Base-by-base conservation (phyloP, 768 basidiomycete species). In the Cubamyces sp. region DNA sequence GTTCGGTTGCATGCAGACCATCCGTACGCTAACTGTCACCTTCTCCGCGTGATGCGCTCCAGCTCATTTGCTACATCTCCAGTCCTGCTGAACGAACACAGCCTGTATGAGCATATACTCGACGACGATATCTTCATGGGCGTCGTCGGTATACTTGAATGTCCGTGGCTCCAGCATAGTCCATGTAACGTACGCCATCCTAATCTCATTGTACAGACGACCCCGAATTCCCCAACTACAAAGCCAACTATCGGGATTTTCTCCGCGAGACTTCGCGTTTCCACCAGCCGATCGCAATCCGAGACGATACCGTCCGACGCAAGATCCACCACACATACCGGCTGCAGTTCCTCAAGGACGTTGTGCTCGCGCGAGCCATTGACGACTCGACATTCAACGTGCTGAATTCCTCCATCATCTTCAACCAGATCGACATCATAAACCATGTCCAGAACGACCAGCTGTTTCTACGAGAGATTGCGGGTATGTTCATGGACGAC, bases 371-470 rank as follows among this genome's bases (percentile, higher is more conserved):
- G 0, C 89, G 97, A 18, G 88, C 90, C 1, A 84, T 98, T 51
- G 97, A 99, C 69, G 97, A 99, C 74, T 90, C 92, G 2, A 98
- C 96, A 0, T 96, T 98, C 82, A 94, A 94, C 70, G 93, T 97
- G 69, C 85, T 98, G 71, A 98, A 95, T 76, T 95, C 94, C 1
- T 92, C 92, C 76, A 94, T 99, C 74, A 94, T 98, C 72, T 98
- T 96, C 84, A 97, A 98, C 77, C 96, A 99, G 74, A 94, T 96
- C 69, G 97, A 99, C 75, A 98, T 99, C 70, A 95, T 99, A 70
- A 86, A 82, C 51, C 87, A 96, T 70, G 84, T 98, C 37, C 91
- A 94, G 71, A 83, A 81, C 60, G 92, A 97, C 68, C 82, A 82
- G 1, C 71, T 75, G 12, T 91, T 98, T 72, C 78, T 98, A 39